Percentiles rank a stretch among this genome's conserved stretches.
Evolutionary conservation across 2,329 filamentous ascomycete genomes (phyloP).

Genomic region (Orbilia ellipsospora): DNA sequence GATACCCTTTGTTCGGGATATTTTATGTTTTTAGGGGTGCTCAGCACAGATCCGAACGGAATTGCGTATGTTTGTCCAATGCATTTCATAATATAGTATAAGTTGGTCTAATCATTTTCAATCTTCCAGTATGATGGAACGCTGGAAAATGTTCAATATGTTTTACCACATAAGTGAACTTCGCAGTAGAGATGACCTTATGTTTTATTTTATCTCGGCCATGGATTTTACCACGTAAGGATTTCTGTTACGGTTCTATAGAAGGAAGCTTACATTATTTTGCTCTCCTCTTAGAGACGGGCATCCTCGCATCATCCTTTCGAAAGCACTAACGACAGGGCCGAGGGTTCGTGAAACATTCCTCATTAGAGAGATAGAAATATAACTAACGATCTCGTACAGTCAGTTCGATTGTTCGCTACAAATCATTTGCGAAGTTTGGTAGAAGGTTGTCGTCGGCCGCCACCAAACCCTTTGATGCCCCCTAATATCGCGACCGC

Average conservation of each 20-base stretch:
- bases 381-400: constrained; percentile 3
- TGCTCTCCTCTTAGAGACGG: constrained; percentile 65
- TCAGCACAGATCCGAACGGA: constrained; percentile 84
- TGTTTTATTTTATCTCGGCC: constrained; percentile 86
- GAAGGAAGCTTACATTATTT: constrained; percentile 12
- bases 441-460: constrained; percentile 62
- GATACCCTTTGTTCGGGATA: constrained; percentile 85
- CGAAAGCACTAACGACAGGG: constrained; percentile 90
- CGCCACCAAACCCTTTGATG: constrained; percentile 62
- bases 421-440: constrained; percentile 59
- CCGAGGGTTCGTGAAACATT: constrained; percentile 70
- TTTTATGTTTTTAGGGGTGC: constrained; percentile 78
- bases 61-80: constrained; percentile 66
- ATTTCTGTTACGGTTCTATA: constrained; percentile 4
- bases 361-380: background rate
- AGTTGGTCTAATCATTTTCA: background rate
- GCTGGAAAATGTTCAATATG: constrained; percentile 99
- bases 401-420: constrained; percentile 58
- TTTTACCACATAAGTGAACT: constrained; percentile 98
- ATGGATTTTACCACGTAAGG: constrained; percentile 86
- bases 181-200: constrained; percentile 88
- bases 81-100: background rate
- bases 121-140: constrained; percentile 75
- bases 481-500: constrained; percentile 61
- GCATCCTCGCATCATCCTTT: constrained; percentile 89